phyloP scores from a whole-genome alignment of 108 stramenopile genomes.

The Heterococcus sp. region DNA sequence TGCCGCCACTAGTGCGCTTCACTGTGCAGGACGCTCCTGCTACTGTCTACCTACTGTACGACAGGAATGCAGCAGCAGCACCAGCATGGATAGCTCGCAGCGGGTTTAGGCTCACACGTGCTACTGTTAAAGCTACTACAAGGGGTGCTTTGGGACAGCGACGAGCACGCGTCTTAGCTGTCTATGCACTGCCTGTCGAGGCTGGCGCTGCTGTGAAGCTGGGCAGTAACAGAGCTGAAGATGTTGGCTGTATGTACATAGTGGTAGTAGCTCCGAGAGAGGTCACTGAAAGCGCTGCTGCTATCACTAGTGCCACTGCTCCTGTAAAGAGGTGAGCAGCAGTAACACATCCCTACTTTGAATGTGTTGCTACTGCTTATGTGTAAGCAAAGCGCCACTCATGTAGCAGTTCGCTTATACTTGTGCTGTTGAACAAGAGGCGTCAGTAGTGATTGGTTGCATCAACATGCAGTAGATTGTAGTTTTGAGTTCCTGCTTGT shows the following conservation, averaged over 20 bases:
- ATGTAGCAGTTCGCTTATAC: too few species aligned
- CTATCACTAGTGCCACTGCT: too few species aligned
- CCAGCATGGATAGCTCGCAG: not conserved
- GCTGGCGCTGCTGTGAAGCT: slow-evolving; percentile 1
- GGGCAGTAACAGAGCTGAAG: slow-evolving; percentile 7
- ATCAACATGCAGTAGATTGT: too few species aligned
- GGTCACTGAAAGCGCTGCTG: too few species aligned
- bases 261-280: slow-evolving; percentile 1
- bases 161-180: not conserved
- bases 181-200: not conserved
- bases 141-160: not conserved
- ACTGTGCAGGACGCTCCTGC: not conserved
- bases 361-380: too few species aligned
- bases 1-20: not conserved
- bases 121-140: not conserved
- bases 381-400: too few species aligned
- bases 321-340: too few species aligned
- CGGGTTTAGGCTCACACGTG: not conserved
- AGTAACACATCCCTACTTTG: too few species aligned
- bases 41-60: slow-evolving; percentile 25
- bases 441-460: too few species aligned
- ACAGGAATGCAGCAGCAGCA: not conserved
- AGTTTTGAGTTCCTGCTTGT: too few species aligned
- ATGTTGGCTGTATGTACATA: slow-evolving; percentile 24
- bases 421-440: too few species aligned